These are phyloP conservation scores for Tylopilus sp. DNA, from an alignment of 768 basidiomycete species.

Conservation along the genomic window DNA sequence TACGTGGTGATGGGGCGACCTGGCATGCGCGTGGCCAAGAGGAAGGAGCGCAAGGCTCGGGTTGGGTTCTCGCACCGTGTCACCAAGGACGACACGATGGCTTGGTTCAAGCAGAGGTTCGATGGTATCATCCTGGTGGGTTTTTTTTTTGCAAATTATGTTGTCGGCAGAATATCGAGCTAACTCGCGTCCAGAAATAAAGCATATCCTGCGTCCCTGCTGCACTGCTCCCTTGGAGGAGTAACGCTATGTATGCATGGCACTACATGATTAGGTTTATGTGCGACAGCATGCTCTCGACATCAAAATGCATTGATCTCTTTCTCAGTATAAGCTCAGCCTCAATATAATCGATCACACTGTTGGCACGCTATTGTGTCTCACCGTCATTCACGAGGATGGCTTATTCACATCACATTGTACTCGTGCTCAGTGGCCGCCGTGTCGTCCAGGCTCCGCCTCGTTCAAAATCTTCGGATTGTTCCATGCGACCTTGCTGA, in stretches of 20 bases:
- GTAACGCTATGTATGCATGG: conserved; percentile 20
- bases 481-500: no score
- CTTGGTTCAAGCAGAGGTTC: conserved; percentile 99
- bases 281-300: conserved; percentile 23
- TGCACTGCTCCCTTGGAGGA: conserved; percentile 1
- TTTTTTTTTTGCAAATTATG: conserved; percentile 22
- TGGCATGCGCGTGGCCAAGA: conserved; percentile 84
- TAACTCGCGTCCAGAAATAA: conserved; percentile 23
- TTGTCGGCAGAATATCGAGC: neutral
- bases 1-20: conserved; percentile 97
- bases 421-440: no score
- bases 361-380: no score
- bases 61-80: conserved; percentile 89
- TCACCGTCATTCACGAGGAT: neutral
- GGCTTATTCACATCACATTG: neutral
- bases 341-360: no score
- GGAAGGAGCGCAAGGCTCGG: conserved; percentile 85
- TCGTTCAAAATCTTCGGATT: no score
- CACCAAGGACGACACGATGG: conserved; percentile 93
- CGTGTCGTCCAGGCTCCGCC: no score
- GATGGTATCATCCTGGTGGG: conserved; percentile 94
- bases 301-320: conserved; percentile 20
- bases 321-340: neutral
- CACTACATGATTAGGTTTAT: conserved; percentile 25
- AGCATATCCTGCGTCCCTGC: conserved; percentile 5